A percentile compares a stretch with the other conserved stretches of the same genome.
phyloP scores from a whole-genome alignment of 495 filamentous ascomycete genomes.

The Penicillium cosmopolitanum region DNA sequence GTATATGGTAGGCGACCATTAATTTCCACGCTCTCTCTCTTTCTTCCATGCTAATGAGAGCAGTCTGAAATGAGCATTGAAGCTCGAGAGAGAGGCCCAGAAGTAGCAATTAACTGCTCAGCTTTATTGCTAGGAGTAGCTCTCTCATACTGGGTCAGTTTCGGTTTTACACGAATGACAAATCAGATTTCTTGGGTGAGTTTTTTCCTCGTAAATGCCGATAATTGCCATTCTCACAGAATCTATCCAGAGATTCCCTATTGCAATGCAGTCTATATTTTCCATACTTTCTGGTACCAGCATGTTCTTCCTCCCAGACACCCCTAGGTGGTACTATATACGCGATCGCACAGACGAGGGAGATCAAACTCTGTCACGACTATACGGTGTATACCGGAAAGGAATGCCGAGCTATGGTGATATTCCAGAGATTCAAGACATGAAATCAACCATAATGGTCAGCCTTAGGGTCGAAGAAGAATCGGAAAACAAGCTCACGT shows the following conservation, averaged over 20 bases:
- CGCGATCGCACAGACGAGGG: slow-evolving; percentile 36
- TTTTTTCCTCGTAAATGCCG: not conserved
- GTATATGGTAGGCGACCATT: not conserved
- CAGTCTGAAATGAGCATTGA: slow-evolving; percentile 4
- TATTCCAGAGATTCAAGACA: slow-evolving; percentile 9
- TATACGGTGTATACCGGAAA: slow-evolving; percentile 24
- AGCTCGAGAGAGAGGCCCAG: slow-evolving; percentile 17
- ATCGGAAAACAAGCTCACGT: slow-evolving; percentile 18
- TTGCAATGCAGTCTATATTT: slow-evolving; percentile 41
- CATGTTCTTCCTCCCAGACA: slow-evolving; percentile 41
- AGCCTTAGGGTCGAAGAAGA: slow-evolving; percentile 20
- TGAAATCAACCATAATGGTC: slow-evolving; percentile 22
- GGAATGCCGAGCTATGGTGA: not conserved
- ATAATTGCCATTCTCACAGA: not conserved
- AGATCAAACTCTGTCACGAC: slow-evolving; percentile 30
- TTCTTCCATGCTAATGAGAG: not conserved
- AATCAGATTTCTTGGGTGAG: slow-evolving; percentile 30
- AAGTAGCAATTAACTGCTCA: slow-evolving; percentile 18
- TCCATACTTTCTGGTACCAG: slow-evolving; percentile 29
- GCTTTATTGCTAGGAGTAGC: slow-evolving; percentile 24
- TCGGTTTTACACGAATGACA: slow-evolving; percentile 29
- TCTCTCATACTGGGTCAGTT: slow-evolving; percentile 8
- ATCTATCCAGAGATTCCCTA: slow-evolving; percentile 32
- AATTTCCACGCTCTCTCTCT: not conserved
- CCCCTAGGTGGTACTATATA: slow-evolving; percentile 46